Conservation (phyloP, 2,329 filamentous ascomycete genomes). For the Fusarium hostae region DNA sequence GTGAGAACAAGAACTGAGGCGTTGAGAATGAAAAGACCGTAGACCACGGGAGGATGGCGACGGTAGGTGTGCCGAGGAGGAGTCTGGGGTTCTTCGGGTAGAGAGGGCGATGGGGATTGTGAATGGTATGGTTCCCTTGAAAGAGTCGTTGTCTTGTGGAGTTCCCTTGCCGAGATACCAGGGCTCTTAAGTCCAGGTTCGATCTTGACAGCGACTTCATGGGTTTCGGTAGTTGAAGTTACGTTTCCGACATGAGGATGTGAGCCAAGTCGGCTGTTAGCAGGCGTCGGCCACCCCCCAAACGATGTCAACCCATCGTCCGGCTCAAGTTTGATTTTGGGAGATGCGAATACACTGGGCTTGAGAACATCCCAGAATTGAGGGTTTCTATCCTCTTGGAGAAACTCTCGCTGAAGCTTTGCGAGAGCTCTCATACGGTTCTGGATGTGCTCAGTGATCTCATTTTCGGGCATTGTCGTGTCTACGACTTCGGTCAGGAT, state of each 20-base stretch:
- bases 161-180: neutral
- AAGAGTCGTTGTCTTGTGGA: neutral
- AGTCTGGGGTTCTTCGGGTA: slow-evolving; percentile 6
- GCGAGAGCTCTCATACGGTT: slow-evolving; percentile 51
- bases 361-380: slow-evolving; percentile 49
- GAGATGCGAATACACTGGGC: slow-evolving; percentile 35
- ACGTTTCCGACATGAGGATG: slow-evolving; percentile 25
- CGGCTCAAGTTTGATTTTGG: slow-evolving; percentile 33
- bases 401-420: slow-evolving; percentile 51
- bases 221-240: neutral
- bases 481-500: slow-evolving; percentile 53
- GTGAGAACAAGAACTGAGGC: slow-evolving; percentile 54
- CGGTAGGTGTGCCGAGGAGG: slow-evolving; percentile 37
- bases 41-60: slow-evolving; percentile 54
- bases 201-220: slow-evolving; percentile 10
- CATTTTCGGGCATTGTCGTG: slow-evolving; percentile 40
- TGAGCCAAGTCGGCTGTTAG: neutral
- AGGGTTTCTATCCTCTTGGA: slow-evolving; percentile 43
- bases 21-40: slow-evolving; percentile 57
- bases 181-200: slow-evolving; percentile 24
- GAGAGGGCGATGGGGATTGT: neutral
- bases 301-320: slow-evolving; percentile 17
- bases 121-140: neutral
- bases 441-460: slow-evolving; percentile 52
- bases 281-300: slow-evolving; percentile 12